These are phyloP conservation scores for Aspergillus haitiensis DNA, from an alignment of 495 filamentous ascomycete genomes.

Conservation along the genomic window DNA sequence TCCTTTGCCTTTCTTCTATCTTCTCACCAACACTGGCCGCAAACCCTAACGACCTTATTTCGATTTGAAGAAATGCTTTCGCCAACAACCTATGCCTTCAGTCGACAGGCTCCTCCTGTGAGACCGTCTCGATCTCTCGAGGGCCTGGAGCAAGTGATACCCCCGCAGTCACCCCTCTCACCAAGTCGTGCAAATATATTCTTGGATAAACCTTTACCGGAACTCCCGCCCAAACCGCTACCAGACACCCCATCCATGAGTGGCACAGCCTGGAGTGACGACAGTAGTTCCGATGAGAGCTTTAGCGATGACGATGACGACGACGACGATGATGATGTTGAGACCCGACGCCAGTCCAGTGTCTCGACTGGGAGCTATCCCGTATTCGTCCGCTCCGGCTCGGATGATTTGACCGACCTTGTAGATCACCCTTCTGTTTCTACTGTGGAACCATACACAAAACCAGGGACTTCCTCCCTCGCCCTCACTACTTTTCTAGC, in stretches of 20 bases:
- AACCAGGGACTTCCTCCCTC: constrained; percentile 20
- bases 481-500: constrained; percentile 25
- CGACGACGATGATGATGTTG: constrained; percentile 12
- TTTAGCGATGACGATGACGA: constrained; percentile 16
- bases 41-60: background rate
- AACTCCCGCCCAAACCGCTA: constrained; percentile 35
- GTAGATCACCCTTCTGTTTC: constrained; percentile 24
- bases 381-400: constrained; percentile 41
- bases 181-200: constrained; percentile 31
- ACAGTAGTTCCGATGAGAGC: constrained; percentile 37
- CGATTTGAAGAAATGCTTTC: constrained; percentile 27
- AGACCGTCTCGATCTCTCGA: constrained; percentile 44
- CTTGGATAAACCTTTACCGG: constrained; percentile 43
- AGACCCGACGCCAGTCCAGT: constrained; percentile 30
- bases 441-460: constrained; percentile 16
- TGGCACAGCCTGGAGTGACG: constrained; percentile 38
- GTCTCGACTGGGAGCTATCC: constrained; percentile 38
- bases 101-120: constrained; percentile 38
- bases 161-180: constrained; percentile 25
- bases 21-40: constrained; percentile 4
- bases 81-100: constrained; percentile 22
- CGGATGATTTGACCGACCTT: constrained; percentile 35
- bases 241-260: constrained; percentile 25
- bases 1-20: background rate
- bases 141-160: constrained; percentile 45